These are phyloP conservation scores for Neoboletus magnificus DNA, from an alignment of 768 basidiomycete genomes.

Conservation along the genomic window DNA sequence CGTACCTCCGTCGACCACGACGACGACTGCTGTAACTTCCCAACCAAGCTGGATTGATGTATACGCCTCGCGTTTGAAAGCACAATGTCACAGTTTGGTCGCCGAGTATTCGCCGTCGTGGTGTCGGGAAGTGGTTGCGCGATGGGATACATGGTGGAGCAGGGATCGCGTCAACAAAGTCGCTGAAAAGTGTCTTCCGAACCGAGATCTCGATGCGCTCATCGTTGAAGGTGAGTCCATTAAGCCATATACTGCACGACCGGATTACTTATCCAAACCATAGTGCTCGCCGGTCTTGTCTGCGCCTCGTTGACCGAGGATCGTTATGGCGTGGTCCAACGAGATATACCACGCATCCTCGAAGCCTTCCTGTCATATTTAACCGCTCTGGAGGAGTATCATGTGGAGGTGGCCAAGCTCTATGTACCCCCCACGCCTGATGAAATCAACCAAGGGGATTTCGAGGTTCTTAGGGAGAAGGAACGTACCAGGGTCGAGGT, in stretches of 20 bases:
- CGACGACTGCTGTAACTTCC: not conserved
- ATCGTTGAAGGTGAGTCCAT: conserved; percentile 52
- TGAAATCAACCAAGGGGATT: conserved; percentile 25
- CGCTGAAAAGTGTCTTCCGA: conserved; percentile 55
- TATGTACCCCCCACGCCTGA: conserved; percentile 39
- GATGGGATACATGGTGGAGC: conserved; percentile 52
- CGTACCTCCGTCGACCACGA: conserved; percentile 7
- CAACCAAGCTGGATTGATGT: not conserved
- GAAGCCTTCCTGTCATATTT: conserved; percentile 74
- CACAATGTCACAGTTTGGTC: conserved; percentile 1
- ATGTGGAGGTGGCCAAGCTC: conserved; percentile 46
- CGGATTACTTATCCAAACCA: not conserved
- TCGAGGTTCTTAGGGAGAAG: conserved; percentile 34
- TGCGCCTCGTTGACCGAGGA: conserved; percentile 79
- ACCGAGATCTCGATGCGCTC: conserved; percentile 59
- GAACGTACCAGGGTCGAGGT: conserved; percentile 48
- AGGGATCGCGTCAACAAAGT: conserved; percentile 49
- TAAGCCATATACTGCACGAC: not conserved
- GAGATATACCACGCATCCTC: conserved; percentile 78
- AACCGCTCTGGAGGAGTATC: conserved; percentile 61
- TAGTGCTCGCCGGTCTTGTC: conserved; percentile 57
- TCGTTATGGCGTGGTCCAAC: conserved; percentile 77
- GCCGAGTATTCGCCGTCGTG: conserved; percentile 31
- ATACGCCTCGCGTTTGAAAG: conserved; percentile 1
- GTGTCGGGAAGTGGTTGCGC: conserved; percentile 23